These are phyloP conservation scores for Rhodotorula sp. DNA, from an alignment of 1,284 basidiomycete genomes.

Conservation along the genomic window DNA sequence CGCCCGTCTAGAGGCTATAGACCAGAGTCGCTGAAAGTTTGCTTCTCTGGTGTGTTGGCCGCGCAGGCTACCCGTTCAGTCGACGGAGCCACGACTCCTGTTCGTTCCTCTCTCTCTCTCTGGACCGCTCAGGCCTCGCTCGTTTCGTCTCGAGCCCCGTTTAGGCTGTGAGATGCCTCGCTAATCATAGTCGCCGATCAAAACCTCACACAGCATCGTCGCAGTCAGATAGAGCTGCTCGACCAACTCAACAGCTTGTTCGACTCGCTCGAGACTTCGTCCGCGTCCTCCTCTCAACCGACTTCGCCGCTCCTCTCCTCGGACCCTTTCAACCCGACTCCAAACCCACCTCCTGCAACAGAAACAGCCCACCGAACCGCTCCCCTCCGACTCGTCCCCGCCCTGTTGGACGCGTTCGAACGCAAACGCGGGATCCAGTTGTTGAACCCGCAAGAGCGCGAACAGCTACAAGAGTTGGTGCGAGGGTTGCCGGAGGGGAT, in stretches of 20 bases:
- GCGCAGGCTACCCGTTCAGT: neutral
- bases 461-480: conserved; percentile 11
- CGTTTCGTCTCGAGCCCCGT: neutral
- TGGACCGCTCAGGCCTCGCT: neutral
- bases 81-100: conserved; percentile 20
- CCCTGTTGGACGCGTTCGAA: conserved; percentile 30
- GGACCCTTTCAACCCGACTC: neutral
- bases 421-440: conserved; percentile 24
- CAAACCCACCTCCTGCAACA: neutral
- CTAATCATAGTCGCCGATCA: too few species aligned
- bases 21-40: neutral
- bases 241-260: conserved; percentile 32
- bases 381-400: conserved; percentile 21
- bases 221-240: conserved; percentile 27
- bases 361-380: conserved; percentile 9
- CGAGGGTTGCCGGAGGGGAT: neutral
- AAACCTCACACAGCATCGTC: conserved; percentile 16
- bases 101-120: neutral
- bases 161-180: too few species aligned
- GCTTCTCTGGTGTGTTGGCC: neutral
- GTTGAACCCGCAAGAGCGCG: conserved; percentile 13
- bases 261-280: conserved; percentile 17
- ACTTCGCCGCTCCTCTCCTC: conserved; percentile 11
- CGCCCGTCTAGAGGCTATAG: neutral
- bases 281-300: conserved; percentile 4